Percentiles rank a stretch among this genome's conserved stretches.
Conservation (phyloP, 371 early-diverging fungal genomes). For the Actinomortierella wolfii region DNA sequence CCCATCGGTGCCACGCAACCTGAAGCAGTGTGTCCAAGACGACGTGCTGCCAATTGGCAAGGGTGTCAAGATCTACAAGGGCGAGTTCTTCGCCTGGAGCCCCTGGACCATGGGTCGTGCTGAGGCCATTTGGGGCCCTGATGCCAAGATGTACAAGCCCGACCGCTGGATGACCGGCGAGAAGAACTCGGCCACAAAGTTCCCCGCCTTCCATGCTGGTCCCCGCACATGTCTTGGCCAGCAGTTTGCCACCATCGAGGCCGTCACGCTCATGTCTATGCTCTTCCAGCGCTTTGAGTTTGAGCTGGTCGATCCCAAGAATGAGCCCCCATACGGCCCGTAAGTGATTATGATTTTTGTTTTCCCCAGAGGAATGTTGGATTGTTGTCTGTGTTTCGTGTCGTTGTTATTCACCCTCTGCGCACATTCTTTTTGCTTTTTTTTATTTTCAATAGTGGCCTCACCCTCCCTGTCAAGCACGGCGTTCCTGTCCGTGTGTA, state of each 20-base stretch:
- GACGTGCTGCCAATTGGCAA: constrained; percentile 66
- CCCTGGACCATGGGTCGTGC: constrained; percentile 59
- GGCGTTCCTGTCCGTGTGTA: constrained; percentile 32
- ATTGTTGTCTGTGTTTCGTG: too few species aligned
- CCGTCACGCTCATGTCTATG: constrained; percentile 51
- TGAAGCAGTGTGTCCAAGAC: constrained; percentile 68
- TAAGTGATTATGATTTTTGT: too few species aligned
- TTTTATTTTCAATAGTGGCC: constrained; percentile 5
- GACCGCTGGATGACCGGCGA: constrained; percentile 65
- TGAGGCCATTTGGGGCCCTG: constrained; percentile 64
- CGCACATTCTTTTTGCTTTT: too few species aligned
- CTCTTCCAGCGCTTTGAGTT: constrained; percentile 56
- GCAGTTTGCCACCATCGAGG: constrained; percentile 62
- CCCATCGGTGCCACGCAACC: constrained; percentile 73
- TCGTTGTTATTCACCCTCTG: too few species aligned
- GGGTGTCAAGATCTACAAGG: constrained; percentile 63
- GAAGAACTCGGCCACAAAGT: constrained; percentile 28
- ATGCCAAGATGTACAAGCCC: constrained; percentile 62
- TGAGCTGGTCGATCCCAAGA: constrained; percentile 43
- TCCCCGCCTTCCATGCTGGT: constrained; percentile 47
- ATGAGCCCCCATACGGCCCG: constrained; percentile 28
- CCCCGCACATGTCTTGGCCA: constrained; percentile 51
- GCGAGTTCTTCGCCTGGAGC: constrained; percentile 59
- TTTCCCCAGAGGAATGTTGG: too few species aligned
- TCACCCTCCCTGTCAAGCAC: constrained; percentile 25